phyloP scores from a whole-genome alignment of 2,329 filamentous ascomycete species.

The Alternaria sp. region DNA sequence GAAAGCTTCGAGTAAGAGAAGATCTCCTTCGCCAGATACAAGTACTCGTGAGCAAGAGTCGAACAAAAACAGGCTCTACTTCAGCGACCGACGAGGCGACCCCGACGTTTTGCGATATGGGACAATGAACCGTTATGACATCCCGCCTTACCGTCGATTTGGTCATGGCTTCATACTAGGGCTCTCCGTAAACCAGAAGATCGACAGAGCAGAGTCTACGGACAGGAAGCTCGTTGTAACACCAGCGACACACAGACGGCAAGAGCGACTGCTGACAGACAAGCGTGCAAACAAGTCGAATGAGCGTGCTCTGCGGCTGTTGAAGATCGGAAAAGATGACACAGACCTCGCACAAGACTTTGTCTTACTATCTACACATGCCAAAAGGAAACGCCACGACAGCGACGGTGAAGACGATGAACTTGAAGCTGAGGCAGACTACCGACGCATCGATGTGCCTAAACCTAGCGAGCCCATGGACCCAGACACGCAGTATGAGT shows the following conservation, averaged over 20 bases:
- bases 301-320: constrained; percentile 41
- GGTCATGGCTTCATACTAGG: constrained; percentile 78
- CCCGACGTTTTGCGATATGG: constrained; percentile 77
- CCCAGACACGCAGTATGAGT: constrained; percentile 50
- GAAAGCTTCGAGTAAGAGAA: neutral
- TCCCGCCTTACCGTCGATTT: constrained; percentile 74
- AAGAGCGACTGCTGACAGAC: constrained; percentile 56
- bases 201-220: constrained; percentile 70
- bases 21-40: constrained; percentile 50
- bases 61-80: constrained; percentile 27
- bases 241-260: constrained; percentile 53
- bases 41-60: constrained; percentile 11
- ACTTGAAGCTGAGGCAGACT: constrained; percentile 37
- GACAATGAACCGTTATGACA: constrained; percentile 72
- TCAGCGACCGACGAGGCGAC: constrained; percentile 76
- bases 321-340: constrained; percentile 23
- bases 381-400: constrained; percentile 34
- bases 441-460: constrained; percentile 50
- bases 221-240: constrained; percentile 56
- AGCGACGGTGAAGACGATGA: constrained; percentile 27
- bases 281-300: constrained; percentile 32
- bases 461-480: constrained; percentile 36
- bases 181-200: constrained; percentile 64
- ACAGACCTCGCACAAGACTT: constrained; percentile 38
- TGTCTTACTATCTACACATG: constrained; percentile 35